These are phyloP conservation scores for Eimeria praecox DNA, from an alignment of 169 alveolate genomes.

Conservation along the genomic window DNA sequence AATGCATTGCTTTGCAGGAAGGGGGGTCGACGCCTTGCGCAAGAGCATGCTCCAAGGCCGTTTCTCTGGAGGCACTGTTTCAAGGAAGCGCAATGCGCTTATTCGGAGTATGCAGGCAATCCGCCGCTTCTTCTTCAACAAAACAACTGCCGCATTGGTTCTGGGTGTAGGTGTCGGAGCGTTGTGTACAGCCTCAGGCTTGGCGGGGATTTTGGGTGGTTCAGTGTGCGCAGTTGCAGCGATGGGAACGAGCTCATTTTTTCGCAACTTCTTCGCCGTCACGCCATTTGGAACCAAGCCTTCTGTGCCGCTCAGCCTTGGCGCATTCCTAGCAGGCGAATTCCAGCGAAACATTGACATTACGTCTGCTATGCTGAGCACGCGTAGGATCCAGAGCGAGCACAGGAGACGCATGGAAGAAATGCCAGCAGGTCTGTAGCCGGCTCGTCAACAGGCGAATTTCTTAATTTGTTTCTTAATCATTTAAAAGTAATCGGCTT, in stretches of 20 bases:
- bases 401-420: too few relatives aligned
- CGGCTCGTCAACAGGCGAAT: too few relatives aligned
- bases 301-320: constrained; percentile 6
- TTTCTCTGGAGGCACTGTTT: neutral
- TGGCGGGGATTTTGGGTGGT: constrained; percentile 40
- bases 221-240: constrained; percentile 55
- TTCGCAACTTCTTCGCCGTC: constrained; percentile 1
- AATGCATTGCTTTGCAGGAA: constrained; percentile 6
- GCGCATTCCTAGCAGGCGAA: constrained; percentile 32
- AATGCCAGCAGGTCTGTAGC: too few relatives aligned
- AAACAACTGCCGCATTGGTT: constrained; percentile 13
- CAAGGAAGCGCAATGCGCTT: constrained; percentile 7
- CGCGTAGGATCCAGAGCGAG: too few relatives aligned
- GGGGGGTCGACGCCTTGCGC: constrained; percentile 38
- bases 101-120: constrained; percentile 1
- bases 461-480: too few relatives aligned
- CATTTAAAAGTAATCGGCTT: too few relatives aligned
- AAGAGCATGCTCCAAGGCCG: constrained; percentile 34
- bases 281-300: constrained; percentile 41
- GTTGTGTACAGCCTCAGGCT: constrained; percentile 44
- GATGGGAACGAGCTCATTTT: neutral
- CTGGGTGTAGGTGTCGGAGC: constrained; percentile 52
- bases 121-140: constrained; percentile 29
- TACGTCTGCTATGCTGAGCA: neutral
- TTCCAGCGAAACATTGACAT: constrained; percentile 3